Base-by-base conservation (phyloP, 768 basidiomycete species). In the Hydnomerulius pinastri region DNA sequence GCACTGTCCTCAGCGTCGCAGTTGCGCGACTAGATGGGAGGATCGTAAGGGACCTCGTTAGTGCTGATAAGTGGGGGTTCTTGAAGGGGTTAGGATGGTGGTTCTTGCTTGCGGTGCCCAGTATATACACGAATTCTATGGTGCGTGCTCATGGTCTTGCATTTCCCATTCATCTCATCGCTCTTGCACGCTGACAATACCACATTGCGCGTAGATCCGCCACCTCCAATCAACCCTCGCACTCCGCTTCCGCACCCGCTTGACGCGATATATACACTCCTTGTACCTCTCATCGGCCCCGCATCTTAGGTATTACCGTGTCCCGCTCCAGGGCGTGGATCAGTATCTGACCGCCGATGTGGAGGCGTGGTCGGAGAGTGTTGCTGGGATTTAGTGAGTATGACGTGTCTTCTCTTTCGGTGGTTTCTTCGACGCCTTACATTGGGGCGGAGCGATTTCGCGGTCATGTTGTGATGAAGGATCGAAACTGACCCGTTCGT, bases 91-190 rank as follows among this genome's bases (percentile, higher is more conserved):
- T 98, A 1, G 87, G 75, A 0, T 74, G 91, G 47, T 98, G 96
- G 96, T 97, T 95, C 62, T 73, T 83, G 9, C 77, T 98, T 9
- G 92, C 94, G 2, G 77, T 98, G 21, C 96, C 96, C 0, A 92
- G 90, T 63, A 93, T 92, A 18, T 94, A 93, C 65, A 98, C 96
- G 0, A 98, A 98, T 64, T 86, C 91, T 2, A 93, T 98, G 91
- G 92, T 90, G 27, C 42, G 73, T 52, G 0, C 24, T 4, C 3
- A 13, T 15, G 21, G 20, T 23, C 18, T 20, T 33, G 9, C n/a
- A 4, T 4, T 20, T n/a, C 44, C 21, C n/a, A 46, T n/a, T 24
- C 18, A 40, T 35, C 9, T n/a, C n/a, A n/a, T n/a, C n/a, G n/a
- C n/a, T n/a, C n/a, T n/a, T n/a, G n/a, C 2, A 5, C 23, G 15